phyloP scores from a whole-genome alignment of 2,329 filamentous ascomycete species.

The Colletotrichum shisoi region DNA sequence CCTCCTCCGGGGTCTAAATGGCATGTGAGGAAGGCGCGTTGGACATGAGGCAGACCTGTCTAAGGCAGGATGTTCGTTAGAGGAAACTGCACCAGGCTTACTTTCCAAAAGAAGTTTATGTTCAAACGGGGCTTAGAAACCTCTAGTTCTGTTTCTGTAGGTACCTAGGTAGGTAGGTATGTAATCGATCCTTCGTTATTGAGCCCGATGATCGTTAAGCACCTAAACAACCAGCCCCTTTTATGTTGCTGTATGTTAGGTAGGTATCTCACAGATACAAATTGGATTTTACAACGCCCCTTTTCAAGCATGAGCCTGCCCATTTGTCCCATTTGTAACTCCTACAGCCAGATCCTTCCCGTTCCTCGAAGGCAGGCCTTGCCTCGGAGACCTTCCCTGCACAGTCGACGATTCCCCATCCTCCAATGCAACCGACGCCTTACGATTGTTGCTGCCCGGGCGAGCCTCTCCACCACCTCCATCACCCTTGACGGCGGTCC shows the following conservation, averaged over 20 bases:
- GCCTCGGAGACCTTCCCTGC: constrained; percentile 32
- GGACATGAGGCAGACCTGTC: background rate
- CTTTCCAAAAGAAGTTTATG: background rate
- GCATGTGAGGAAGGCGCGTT: background rate
- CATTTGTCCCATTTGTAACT: constrained; percentile 26
- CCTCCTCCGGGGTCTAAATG: background rate
- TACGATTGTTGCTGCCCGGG: constrained; percentile 11
- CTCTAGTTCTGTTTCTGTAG: no score
- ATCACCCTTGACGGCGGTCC: constrained; percentile 35
- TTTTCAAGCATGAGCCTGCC: constrained; percentile 18
- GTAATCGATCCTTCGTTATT: background rate
- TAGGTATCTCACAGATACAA: background rate
- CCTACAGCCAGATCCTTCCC: constrained; percentile 17
- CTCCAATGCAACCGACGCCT: constrained; percentile 18
- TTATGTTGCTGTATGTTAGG: background rate
- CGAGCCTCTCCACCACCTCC: constrained; percentile 18
- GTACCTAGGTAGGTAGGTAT: no score
- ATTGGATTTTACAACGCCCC: background rate
- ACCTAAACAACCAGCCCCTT: no score
- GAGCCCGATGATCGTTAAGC: no score
- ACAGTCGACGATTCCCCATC: constrained; percentile 30
- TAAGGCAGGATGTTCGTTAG: background rate
- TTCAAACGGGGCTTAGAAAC: no score
- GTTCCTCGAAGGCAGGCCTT: constrained; percentile 26
- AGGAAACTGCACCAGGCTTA: background rate